phyloP scores from a whole-genome alignment of 2,329 filamentous ascomycete genomes.

The Aspergillus fischeri region DNA sequence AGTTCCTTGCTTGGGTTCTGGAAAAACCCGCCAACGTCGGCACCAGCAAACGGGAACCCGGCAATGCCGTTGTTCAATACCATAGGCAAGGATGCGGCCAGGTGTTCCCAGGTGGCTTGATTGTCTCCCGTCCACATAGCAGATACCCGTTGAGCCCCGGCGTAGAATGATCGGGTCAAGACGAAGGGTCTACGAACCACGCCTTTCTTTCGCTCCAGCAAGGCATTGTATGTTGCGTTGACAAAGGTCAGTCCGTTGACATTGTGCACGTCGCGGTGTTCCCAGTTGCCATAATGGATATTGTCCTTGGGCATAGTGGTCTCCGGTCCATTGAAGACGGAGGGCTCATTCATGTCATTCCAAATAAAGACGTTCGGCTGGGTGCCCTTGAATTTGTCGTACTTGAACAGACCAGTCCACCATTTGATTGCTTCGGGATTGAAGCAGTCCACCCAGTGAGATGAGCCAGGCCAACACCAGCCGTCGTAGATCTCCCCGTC shows the following conservation, averaged over 20 bases:
- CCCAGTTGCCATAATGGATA: conserved; percentile 84
- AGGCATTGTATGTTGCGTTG: conserved; percentile 84
- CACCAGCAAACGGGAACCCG: conserved; percentile 89
- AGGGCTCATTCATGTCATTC: conserved; percentile 99
- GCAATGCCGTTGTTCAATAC: conserved; percentile 86
- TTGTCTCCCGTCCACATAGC: conserved; percentile 99
- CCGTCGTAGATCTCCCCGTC: conserved; percentile 85
- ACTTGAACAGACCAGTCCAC: conserved; percentile 89
- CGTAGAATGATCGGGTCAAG: conserved; percentile 86
- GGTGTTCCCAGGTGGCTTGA: conserved; percentile 85
- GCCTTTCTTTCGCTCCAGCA: conserved; percentile 79
- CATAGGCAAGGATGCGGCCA: conserved; percentile 90
- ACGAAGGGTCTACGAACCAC: conserved; percentile 85
- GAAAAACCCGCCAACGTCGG: conserved; percentile 97
- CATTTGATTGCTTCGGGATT: conserved; percentile 86
- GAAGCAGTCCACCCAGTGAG: conserved; percentile 94
- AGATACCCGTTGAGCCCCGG: conserved; percentile 81
- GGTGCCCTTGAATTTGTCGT: conserved; percentile 81
- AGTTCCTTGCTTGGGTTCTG: conserved; percentile 93
- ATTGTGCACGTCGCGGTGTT: conserved; percentile 96
- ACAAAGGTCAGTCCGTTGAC: conserved; percentile 92
- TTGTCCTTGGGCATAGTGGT: conserved; percentile 99
- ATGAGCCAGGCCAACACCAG: conserved; percentile 98
- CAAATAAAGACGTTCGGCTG: conserved; percentile 86
- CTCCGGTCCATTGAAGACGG: conserved; percentile 96